Evolutionary conservation across 2,329 filamentous ascomycete species (phyloP), one percentile per base, ranked within the genome.

Genomic region (Claviceps sp.): DNA sequence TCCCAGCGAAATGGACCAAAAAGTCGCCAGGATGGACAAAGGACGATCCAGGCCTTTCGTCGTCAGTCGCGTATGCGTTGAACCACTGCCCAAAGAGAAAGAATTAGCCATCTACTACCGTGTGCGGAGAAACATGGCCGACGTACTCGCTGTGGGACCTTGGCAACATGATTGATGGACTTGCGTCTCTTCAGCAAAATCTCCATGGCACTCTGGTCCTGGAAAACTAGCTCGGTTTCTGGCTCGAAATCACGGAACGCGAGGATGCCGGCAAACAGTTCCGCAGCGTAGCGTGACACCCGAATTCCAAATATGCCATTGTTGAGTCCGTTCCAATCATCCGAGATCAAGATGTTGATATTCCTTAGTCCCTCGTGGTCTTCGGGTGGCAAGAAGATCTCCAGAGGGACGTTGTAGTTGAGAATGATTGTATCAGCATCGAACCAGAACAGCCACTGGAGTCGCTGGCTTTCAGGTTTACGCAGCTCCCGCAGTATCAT

Each of bases 361-460:
- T 42, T 36, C n/a, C 44, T 30, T 30, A 52, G 30, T 5, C 16
- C 42, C 3, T 41, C 42, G 9, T 54, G 48, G 26, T 46, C 13
- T 9, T 48, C 38, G 8, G 48, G 48, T 5, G 52, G 52, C 5
- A 51, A 13, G 45, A 54, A 51, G 2, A 51, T 36, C 36, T 54
- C 52, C 22, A 54, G 14, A 16, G 49, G 36, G n/a, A 54, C 38
- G 20, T 54, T 48, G 45, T 54, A 48, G 34, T 54, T 54, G 37
- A 54, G 44, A 13, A 54, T 8, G 9, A 54, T 42, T 8, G 48
- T 54, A 41, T 60, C 59, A 16, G 55, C 53, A 52, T 60, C 59
- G 20, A 58, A 54, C 59, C 59, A 68, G 60, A 67, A 64, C 5
- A 71, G 54, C 68, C 68, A 70, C 52, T 69, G 55, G 26, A 70